Conservation (phyloP, 768 basidiomycete species). For the Tricholoma hemisulphureum region DNA sequence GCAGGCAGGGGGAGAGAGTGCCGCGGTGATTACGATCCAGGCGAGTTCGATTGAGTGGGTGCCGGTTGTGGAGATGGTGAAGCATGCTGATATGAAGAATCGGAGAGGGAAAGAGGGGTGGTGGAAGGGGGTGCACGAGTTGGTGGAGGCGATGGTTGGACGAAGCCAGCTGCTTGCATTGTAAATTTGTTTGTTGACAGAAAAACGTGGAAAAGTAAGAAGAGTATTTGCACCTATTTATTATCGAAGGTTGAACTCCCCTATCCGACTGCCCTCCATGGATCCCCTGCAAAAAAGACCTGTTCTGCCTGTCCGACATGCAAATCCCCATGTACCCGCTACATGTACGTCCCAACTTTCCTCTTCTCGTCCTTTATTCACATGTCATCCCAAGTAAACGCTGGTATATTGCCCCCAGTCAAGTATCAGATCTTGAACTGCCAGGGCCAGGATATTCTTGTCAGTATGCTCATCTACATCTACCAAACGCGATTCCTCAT, state of each 20-base stretch:
- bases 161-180: conserved; percentile 47
- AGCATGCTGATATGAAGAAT: conserved; percentile 88
- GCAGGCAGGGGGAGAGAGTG: conserved; percentile 60
- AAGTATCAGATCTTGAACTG: conserved; percentile 92
- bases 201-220: conserved; percentile 30
- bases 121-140: conserved; percentile 70
- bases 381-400: conserved; percentile 31
- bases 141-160: conserved; percentile 75
- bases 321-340: conserved; percentile 49
- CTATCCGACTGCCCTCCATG: conserved; percentile 12
- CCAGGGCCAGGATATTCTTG: conserved; percentile 81
- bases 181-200: conserved; percentile 15
- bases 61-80: conserved; percentile 78
- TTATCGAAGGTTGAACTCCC: conserved; percentile 25
- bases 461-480: conserved; percentile 5
- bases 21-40: conserved; percentile 91
- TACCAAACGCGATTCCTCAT: conserved; percentile 1
- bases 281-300: conserved; percentile 41
- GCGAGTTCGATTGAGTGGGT: conserved; percentile 79
- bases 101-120: conserved; percentile 74
- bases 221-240: conserved; percentile 30
- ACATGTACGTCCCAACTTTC: conserved; percentile 35
- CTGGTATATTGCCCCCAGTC: conserved; percentile 58
- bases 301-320: conserved; percentile 47
- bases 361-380: conserved; percentile 9